These are phyloP conservation scores for Panicum virgatum DNA, from an alignment of 202 grass and related monocot genomes.

Conservation along the genomic window DNA sequence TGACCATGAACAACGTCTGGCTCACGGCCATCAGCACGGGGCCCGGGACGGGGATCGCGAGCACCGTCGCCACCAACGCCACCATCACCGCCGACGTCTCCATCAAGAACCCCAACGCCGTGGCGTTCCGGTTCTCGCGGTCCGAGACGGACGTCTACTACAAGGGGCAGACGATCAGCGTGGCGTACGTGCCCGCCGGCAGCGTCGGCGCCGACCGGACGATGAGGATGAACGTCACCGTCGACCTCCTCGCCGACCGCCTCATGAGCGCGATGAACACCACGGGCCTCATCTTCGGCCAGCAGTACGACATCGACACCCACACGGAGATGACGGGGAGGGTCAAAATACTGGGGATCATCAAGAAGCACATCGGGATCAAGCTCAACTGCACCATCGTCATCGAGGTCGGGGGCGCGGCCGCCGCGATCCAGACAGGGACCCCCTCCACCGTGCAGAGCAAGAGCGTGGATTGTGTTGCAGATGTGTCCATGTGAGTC, in stretches of 20 bases:
- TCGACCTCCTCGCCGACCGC: conserved; percentile 62
- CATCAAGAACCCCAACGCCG: conserved; percentile 73
- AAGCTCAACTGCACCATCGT: conserved; percentile 51
- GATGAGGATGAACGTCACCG: conserved; percentile 53
- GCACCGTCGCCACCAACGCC: conserved; percentile 49
- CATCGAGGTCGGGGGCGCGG: conserved; percentile 21
- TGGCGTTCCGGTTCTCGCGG: conserved; percentile 53
- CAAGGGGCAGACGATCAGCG: conserved; percentile 38
- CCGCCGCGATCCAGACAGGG: neutral
- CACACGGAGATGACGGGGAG: conserved; percentile 51
- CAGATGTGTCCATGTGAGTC: conserved; percentile 1
- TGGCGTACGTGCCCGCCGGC: conserved; percentile 56
- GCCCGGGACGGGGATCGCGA: neutral
- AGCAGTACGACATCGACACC: conserved; percentile 51
- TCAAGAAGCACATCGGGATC: conserved; percentile 57
- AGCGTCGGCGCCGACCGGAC: conserved; percentile 36
- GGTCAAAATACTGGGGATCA: conserved; percentile 54
- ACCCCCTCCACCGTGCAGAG: conserved; percentile 17
- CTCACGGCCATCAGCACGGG: conserved; percentile 36
- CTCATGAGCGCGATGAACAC: conserved; percentile 40
- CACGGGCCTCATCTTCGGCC: conserved; percentile 42
- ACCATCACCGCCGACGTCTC: conserved; percentile 70
- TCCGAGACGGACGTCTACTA: conserved; percentile 58
- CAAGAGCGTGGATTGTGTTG: conserved; percentile 29
- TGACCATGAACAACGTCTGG: conserved; percentile 61